phyloP scores from a whole-genome alignment of 768 basidiomycete species.

The Leucosporidium scottii region DNA sequence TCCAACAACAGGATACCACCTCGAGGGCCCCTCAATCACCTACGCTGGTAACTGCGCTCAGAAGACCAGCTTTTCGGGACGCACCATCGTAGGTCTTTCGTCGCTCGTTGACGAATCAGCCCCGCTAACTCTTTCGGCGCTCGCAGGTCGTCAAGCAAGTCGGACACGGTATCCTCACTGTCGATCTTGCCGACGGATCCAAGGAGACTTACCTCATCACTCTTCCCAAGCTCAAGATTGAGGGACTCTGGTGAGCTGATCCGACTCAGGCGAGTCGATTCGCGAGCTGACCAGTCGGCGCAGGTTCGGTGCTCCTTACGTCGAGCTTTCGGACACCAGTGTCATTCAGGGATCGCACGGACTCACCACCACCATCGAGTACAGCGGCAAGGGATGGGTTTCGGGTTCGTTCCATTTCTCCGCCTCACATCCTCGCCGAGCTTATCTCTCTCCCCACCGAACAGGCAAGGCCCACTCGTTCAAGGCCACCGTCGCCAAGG shows the following conservation, averaged over 20 bases:
- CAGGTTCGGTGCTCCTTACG: conserved; percentile 23
- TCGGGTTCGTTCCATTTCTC: background rate
- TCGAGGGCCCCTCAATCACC: conserved; percentile 63
- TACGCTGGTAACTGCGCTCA: conserved; percentile 86
- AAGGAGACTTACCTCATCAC: conserved; percentile 76
- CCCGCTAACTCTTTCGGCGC: background rate
- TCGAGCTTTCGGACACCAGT: conserved; percentile 21
- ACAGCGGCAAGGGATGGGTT: conserved; percentile 69
- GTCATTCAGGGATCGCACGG: conserved; percentile 62
- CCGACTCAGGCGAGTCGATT: too few relatives aligned
- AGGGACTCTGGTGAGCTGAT: conserved; percentile 50
- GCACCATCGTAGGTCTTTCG: conserved; percentile 42
- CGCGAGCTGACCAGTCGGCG: background rate
- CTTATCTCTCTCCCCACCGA: conserved; percentile 52
- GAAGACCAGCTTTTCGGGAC: conserved; percentile 78
- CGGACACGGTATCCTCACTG: conserved; percentile 78
- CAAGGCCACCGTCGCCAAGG: conserved; percentile 58
- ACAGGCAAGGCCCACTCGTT: conserved; percentile 86
- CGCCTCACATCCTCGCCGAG: conserved; percentile 40
- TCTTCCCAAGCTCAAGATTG: conserved; percentile 81
- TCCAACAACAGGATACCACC: conserved; percentile 53
- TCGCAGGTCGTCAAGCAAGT: conserved; percentile 68
- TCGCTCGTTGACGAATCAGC: background rate
- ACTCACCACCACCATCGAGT: conserved; percentile 55
- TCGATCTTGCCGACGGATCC: conserved; percentile 54